Conservation (phyloP, 176 grass and related monocot genomes). For the Musa acuminata region DNA sequence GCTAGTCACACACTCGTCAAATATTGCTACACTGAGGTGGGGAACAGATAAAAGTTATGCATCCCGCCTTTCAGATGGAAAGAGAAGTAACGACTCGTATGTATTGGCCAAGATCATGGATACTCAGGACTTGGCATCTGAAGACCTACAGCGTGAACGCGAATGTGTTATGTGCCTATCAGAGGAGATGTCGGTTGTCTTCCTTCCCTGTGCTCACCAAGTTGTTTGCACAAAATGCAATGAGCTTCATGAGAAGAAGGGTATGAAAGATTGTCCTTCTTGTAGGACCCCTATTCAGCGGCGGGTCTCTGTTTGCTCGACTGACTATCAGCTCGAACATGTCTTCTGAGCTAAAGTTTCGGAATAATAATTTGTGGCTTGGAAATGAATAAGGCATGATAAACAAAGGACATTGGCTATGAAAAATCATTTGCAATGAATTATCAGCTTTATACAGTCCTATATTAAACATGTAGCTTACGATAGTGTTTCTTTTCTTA, state of each 20-base stretch:
- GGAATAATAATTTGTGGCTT: not conserved
- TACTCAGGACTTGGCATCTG: conserved; percentile 11
- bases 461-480: not conserved
- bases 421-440: not conserved
- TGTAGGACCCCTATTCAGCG: conserved; percentile 37
- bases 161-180: conserved; percentile 48
- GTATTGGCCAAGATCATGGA: conserved; percentile 11
- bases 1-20: conserved; percentile 1
- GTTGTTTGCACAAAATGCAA: conserved; percentile 39
- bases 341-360: not conserved
- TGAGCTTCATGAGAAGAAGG: conserved; percentile 32
- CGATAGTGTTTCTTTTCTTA: not conserved
- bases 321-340: conserved; percentile 9
- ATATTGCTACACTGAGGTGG: not conserved
- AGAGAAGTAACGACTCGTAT: conserved; percentile 2
- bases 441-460: not conserved
- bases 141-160: conserved; percentile 31
- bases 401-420: not conserved
- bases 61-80: conserved; percentile 13
- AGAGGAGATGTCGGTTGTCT: conserved; percentile 45
- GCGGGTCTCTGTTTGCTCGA: conserved; percentile 27
- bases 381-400: conserved; percentile 2
- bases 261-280: conserved; percentile 39
- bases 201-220: conserved; percentile 48
- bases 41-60: conserved; percentile 5